Percentiles rank a stretch among this genome's conserved stretches.
phyloP scores from a whole-genome alignment of 1,284 basidiomycete genomes.

The Ceratobasidium sp. region DNA sequence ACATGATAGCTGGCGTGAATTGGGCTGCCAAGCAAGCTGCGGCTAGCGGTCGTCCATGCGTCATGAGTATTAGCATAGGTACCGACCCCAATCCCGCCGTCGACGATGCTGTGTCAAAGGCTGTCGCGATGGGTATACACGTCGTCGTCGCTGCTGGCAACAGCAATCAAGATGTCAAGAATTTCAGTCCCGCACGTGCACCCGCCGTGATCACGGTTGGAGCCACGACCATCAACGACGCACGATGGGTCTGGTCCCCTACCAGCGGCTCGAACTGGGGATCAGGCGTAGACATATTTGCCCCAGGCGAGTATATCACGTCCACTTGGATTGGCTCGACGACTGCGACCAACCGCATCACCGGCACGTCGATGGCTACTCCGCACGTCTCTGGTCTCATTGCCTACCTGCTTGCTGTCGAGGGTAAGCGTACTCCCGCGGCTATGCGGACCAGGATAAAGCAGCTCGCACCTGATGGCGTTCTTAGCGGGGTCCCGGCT shows the following conservation, averaged over 20 bases:
- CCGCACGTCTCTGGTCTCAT: constrained; percentile 50
- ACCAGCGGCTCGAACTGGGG: constrained; percentile 78
- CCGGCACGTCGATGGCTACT: constrained; percentile 50
- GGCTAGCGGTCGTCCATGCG: constrained; percentile 44
- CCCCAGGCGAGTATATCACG: constrained; percentile 56
- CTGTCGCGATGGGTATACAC: constrained; percentile 48
- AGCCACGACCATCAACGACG: constrained; percentile 57
- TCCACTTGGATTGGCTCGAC: constrained; percentile 46
- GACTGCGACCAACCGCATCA: constrained; percentile 43
- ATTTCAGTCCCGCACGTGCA: constrained; percentile 57
- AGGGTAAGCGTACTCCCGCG: constrained; percentile 47
- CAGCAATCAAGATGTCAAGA: constrained; percentile 56
- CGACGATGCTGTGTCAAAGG: constrained; percentile 47
- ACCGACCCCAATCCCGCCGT: constrained; percentile 40
- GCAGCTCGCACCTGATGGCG: constrained; percentile 8
- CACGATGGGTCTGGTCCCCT: constrained; percentile 60
- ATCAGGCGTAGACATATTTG: constrained; percentile 58
- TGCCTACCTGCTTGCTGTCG: constrained; percentile 42
- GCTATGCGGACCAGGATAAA: neutral
- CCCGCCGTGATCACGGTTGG: constrained; percentile 57
- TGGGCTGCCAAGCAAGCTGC: constrained; percentile 38
- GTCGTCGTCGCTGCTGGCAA: constrained; percentile 51
- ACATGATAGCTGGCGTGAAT: constrained; percentile 48
- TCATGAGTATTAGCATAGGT: constrained; percentile 48
- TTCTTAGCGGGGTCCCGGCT: constrained; percentile 36